Conservation (phyloP, 768 basidiomycete species). For the Suillus subalutaceus region DNA sequence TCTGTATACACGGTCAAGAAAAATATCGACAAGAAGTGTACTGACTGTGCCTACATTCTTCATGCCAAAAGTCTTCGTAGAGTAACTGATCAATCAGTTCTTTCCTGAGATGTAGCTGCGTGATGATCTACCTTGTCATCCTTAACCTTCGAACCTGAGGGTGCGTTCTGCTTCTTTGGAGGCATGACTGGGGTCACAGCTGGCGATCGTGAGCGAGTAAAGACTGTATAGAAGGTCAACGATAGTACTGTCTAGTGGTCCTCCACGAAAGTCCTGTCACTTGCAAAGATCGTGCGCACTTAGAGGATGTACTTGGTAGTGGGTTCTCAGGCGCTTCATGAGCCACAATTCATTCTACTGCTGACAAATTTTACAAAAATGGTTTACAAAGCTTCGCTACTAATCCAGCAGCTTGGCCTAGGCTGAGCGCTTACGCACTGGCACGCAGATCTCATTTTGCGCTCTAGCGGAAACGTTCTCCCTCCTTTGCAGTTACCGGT, state of each 20-base stretch:
- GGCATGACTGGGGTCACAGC: slow-evolving; percentile 57
- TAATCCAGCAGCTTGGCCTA: no score
- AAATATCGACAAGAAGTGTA: slow-evolving; percentile 7
- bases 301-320: neutral
- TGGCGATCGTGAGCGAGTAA: neutral
- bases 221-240: slow-evolving; percentile 7
- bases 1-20: slow-evolving; percentile 46
- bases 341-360: neutral
- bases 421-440: no score
- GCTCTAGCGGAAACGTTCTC: neutral
- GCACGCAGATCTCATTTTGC: neutral
- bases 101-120: slow-evolving; percentile 16
- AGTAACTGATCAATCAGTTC: slow-evolving; percentile 34
- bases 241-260: slow-evolving; percentile 10
- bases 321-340: neutral
- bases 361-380: slow-evolving; percentile 8
- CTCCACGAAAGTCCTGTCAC: slow-evolving; percentile 5
- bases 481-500: neutral
- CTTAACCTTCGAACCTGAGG: slow-evolving; percentile 68
- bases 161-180: slow-evolving; percentile 71
- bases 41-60: slow-evolving; percentile 68
- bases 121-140: slow-evolving; percentile 71
- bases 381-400: neutral
- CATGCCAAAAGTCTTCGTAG: slow-evolving; percentile 78
- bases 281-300: slow-evolving; percentile 5